phyloP scores from a whole-genome alignment of 192 early-diverging fungal species.

The Rhizophagus prolifer region DNA sequence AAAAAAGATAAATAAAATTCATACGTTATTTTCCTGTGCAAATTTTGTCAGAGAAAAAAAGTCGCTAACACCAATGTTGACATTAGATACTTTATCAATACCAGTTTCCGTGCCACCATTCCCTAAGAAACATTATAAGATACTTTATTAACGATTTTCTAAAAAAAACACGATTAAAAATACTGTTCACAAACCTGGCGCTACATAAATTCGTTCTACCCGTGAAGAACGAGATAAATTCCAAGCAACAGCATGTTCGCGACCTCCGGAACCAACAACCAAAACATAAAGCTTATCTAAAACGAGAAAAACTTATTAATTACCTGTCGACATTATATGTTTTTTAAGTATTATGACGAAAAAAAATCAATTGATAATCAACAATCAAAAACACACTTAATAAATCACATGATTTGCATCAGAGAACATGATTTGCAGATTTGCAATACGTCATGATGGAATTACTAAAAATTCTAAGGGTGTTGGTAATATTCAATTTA shows the following conservation, averaged over 20 bases:
- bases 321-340: no score
- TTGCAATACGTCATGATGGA: no score
- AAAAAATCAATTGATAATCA: no score
- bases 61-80: conserved; percentile 68
- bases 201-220: conserved; percentile 86
- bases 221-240: conserved; percentile 73
- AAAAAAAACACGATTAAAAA: neutral
- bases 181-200: conserved; percentile 63
- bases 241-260: conserved; percentile 97
- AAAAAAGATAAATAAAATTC: conserved; percentile 1
- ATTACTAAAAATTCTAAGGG: no score
- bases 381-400: no score
- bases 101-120: conserved; percentile 89
- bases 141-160: neutral
- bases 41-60: conserved; percentile 78
- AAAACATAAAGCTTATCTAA: conserved; percentile 68
- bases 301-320: neutral
- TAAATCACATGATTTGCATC: no score
- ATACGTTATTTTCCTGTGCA: conserved; percentile 74
- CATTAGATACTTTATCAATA: conserved; percentile 77
- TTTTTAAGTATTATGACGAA: no score
- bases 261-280: conserved; percentile 91
- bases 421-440: no score
- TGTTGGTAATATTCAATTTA: no score
- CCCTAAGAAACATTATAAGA: conserved; percentile 47